phyloP scores from a whole-genome alignment of 2,329 filamentous ascomycete genomes.

The Fusarium kyushuense region DNA sequence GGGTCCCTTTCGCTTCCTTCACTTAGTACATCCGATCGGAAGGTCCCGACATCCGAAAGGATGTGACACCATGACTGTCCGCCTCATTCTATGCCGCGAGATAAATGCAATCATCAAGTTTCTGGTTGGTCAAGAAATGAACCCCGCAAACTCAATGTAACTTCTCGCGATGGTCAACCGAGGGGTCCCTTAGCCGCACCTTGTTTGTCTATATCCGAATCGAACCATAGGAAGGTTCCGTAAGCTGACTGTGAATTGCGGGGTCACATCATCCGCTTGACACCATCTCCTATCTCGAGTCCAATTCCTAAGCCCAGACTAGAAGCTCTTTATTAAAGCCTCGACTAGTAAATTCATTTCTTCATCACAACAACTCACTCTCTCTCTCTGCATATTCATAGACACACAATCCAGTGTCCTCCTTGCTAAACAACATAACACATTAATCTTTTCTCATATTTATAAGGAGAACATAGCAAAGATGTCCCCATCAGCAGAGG shows the following conservation, averaged over 20 bases:
- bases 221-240: conserved; percentile 1
- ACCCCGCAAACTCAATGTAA: conserved; percentile 29
- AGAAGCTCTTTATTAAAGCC: conserved; percentile 16
- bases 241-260: conserved; percentile 29
- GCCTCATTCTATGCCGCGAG: conserved; percentile 17
- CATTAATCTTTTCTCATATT: not conserved
- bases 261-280: conserved; percentile 27
- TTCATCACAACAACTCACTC: not conserved
- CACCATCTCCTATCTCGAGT: conserved; percentile 2
- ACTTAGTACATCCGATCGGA: conserved; percentile 18
- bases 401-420: not conserved
- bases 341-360: not conserved
- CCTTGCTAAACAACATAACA: not conserved
- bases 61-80: not conserved
- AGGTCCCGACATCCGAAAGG: conserved; percentile 31
- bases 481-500: conserved; percentile 56
- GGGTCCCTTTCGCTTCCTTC: conserved; percentile 1
- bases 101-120: conserved; percentile 28
- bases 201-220: conserved; percentile 28
- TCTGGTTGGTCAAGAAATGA: conserved; percentile 11
- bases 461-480: conserved; percentile 34
- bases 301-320: conserved; percentile 11
- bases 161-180: conserved; percentile 18
- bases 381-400: not conserved
- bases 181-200: conserved; percentile 29